Evolutionary conservation across 805 yeast genomes (phyloP), one percentile per base, ranked within the genome.

Genomic region (Candida glaebosa): DNA sequence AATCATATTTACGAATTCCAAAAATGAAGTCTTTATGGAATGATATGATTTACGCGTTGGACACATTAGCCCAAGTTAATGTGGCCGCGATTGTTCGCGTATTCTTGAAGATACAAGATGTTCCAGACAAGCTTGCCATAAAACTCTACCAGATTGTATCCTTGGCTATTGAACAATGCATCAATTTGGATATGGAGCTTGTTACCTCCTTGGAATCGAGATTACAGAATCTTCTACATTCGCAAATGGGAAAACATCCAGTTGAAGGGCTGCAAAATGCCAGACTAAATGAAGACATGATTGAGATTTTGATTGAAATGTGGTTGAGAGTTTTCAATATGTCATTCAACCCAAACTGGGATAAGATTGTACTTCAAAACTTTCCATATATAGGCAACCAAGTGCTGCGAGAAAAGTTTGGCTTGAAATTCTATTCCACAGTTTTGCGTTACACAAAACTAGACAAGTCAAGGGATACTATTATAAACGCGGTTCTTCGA

Each of bases 311-410:
- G 18, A 51, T 67, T n/a, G 48, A 51, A 14, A 42, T 59, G 1
- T 69, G 74, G 74, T 46, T 63, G 7, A 37, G 43, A 22, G 49
- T 40, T 18, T 43, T 52, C n/a, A 47, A 42, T 31, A 35, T 52
- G 4, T 44, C 48, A 12, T 48, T 43, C 16, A 47, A 41, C 32
- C 49, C 43, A 17, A 65, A 50, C 43, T 69, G 75, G 75, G 64
- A 63, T 37, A 53, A 52, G 34, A 44, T 69, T 34, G 51, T 63
- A 20, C 53, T 66, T 18, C 75, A 67, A 40, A 58, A 56, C 24
- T 69, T 51, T 46, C 69, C 72, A 1, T 69, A 67, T 41, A 49
- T 65, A 37, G 75, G 75, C 3, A 68, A 68, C 41, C 40, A 53
- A 0, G 50, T 53, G 18, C 69, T 66, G 67, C 45, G 74, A 44